Evolutionary conservation across 2,329 filamentous ascomycete species (phyloP).

Genomic region (Huntiella bhutanensis): DNA sequence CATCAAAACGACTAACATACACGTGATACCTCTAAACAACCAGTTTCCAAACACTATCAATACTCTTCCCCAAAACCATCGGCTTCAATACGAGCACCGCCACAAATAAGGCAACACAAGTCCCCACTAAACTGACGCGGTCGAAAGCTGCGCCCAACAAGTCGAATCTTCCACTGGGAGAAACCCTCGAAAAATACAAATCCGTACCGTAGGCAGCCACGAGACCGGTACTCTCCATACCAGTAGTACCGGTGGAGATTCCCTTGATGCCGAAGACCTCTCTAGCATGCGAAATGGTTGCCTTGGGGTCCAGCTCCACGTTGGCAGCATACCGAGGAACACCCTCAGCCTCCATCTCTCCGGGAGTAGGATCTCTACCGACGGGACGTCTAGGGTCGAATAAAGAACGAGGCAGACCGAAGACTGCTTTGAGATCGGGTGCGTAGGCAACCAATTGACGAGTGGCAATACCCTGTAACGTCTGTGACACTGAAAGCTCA

Average conservation of each 20-base stretch:
- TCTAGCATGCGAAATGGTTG: conserved; percentile 61
- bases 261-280: conserved; percentile 59
- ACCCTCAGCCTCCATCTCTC: conserved; percentile 63
- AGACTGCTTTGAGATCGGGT: conserved; percentile 51
- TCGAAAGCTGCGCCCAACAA: conserved; percentile 86
- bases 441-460: conserved; percentile 67
- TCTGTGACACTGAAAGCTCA: conserved; percentile 68
- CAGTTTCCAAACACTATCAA: conserved; percentile 41
- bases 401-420: conserved; percentile 58
- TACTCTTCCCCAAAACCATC: conserved; percentile 60
- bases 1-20: too few species aligned
- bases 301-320: conserved; percentile 68
- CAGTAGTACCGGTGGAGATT: conserved; percentile 56
- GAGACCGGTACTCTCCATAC: conserved; percentile 81
- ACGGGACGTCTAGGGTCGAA: conserved; percentile 77
- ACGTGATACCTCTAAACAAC: too few species aligned
- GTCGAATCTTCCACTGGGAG: conserved; percentile 83
- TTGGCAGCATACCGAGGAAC: conserved; percentile 56
- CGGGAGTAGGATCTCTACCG: conserved; percentile 60
- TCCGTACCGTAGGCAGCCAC: conserved; percentile 80
- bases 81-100: conserved; percentile 67
- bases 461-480: conserved; percentile 75
- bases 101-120: conserved; percentile 58
- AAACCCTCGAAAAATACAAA: conserved; percentile 67
- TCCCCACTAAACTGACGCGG: conserved; percentile 66